Evolutionary conservation across 768 basidiomycete species (phyloP), one percentile per base, ranked within the genome.

Genomic region (Leccinum sublutescens): DNA sequence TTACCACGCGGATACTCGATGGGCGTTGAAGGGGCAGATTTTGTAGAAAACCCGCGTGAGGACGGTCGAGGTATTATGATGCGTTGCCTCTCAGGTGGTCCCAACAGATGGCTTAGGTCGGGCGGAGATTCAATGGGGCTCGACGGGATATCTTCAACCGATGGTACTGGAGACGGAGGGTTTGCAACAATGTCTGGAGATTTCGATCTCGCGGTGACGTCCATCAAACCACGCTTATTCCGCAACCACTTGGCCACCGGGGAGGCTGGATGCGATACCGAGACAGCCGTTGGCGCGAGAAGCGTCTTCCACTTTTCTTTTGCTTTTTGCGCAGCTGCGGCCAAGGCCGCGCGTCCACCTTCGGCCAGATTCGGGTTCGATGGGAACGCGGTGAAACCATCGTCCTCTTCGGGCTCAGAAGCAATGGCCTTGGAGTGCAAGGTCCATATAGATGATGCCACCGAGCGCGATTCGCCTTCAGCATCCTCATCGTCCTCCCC

Each of bases 281-380:
- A 55, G n/a, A 59, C 48, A 33, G 48, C 51, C 4, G 71, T 38
- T 6, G 78, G 73, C 4, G 78, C 77, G 23, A 84, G 65, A 25
- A 86, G 62, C 1, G 81, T 61, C 23, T 83, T 66, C 81, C 82
- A 85, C 66, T 81, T 83, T 43, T 77, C 69, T 64, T 85, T 86
- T 29, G 81, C 85, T 63, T 80, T 83, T 52, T 79, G 77, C 8
- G 79, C 82, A n/a, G 79, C 78, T 19, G 71, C 55, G 10, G 71
- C 66, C 23, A 81, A 58, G 48, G 77, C 77, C 17, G 75, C 59
- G 40, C 79, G 80, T 15, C 70, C 76, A 72, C 38, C 70, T 65
- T 38, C 77, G 66, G 48, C 73, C 43, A 53, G 56, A 56, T 52
- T 71, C 58, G 47, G 70, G 68, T 56, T 74, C 62, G 69, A 38